Base-by-base conservation (phyloP, 2,329 filamentous ascomycete species). In the Talaromyces sp. region DNA sequence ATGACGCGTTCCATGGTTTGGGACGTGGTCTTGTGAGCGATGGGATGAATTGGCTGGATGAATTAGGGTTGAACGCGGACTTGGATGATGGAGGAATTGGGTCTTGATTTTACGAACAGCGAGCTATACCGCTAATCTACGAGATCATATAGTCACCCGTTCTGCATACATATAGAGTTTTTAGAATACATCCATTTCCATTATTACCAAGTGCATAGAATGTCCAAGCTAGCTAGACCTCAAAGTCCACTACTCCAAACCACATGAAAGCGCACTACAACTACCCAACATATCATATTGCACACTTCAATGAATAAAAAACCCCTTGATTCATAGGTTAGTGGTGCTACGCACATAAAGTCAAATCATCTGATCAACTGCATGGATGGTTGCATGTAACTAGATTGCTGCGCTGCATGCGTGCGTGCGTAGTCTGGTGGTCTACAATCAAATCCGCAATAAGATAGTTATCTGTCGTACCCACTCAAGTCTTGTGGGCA, bases 41-140 rank as follows among this genome's bases (percentile, higher is more conserved):
- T 50, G 54, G 62, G 13, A 41, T 64, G 27, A 64, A 64, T 52
- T 64, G 54, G 62, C 39, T 64, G 5, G 62, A 64, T 59, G 54
- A 59, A 13, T 37, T 64, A 22, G 62, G 22, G 17, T 64, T 58
- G 54, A 56, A 64, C 27, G 52, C 62, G 22, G 33, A 27, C 25
- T 22, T 56, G 61, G 45, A 47, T 57, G 49, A 52, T 43, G 50
- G 37, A 19, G 50, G 31, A 59, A 17, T 45, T 33, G 56, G 56
- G 15, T 59, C 56, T 59, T 57, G 13, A 27, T n/a, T 15, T 52
- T 39, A 3, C 25, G 15, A n/a, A 45, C 37, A 56, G 19, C 33
- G 33, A 8, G 27, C 49, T 19, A 54, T 54, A 54, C 49, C 27
- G 11, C 31, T 39, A 56, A 19, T 56, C 8, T 19, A 19, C 22